A percentile compares a stretch with the other conserved stretches of the same genome.
phyloP scores from a whole-genome alignment of 805 yeast genomes.

The Priceomyces melissophilus region DNA sequence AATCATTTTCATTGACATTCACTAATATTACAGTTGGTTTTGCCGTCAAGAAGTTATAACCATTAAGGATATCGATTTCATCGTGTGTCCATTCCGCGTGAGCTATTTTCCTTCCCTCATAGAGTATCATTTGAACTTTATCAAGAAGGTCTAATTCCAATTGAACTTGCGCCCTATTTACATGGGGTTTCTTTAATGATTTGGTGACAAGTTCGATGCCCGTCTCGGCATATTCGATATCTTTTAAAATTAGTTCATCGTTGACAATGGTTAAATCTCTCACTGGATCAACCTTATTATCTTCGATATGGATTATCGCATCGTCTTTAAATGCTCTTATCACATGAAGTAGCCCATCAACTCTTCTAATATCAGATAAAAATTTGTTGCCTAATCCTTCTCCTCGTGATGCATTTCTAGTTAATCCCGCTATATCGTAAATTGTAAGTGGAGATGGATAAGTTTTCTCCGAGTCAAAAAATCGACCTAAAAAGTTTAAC shows the following conservation, averaged over 20 bases:
- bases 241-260: slow-evolving; percentile 60
- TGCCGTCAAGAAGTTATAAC: slow-evolving; percentile 74
- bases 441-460: slow-evolving; percentile 57
- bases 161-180: slow-evolving; percentile 20
- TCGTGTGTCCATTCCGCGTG: slow-evolving; percentile 56
- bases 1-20: slow-evolving; percentile 73
- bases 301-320: slow-evolving; percentile 66
- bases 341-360: slow-evolving; percentile 68
- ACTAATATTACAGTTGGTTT: slow-evolving; percentile 81
- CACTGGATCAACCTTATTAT: slow-evolving; percentile 54
- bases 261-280: slow-evolving; percentile 61
- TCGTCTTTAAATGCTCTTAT: slow-evolving; percentile 63
- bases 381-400: slow-evolving; percentile 76
- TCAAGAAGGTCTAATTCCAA: slow-evolving; percentile 29
- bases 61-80: slow-evolving; percentile 66
- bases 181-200: slow-evolving; percentile 26
- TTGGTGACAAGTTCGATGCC: slow-evolving; percentile 32
- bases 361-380: slow-evolving; percentile 63
- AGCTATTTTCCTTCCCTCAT: slow-evolving; percentile 58
- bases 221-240: slow-evolving; percentile 59
- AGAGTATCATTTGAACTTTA: slow-evolving; percentile 29
- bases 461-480: slow-evolving; percentile 49
- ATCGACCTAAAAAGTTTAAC: slow-evolving; percentile 43
- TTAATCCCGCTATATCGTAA: slow-evolving; percentile 69
- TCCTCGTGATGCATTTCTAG: slow-evolving; percentile 59